phyloP scores from a whole-genome alignment of 331 rosid genomes.

The Spiraea crenata region DNA sequence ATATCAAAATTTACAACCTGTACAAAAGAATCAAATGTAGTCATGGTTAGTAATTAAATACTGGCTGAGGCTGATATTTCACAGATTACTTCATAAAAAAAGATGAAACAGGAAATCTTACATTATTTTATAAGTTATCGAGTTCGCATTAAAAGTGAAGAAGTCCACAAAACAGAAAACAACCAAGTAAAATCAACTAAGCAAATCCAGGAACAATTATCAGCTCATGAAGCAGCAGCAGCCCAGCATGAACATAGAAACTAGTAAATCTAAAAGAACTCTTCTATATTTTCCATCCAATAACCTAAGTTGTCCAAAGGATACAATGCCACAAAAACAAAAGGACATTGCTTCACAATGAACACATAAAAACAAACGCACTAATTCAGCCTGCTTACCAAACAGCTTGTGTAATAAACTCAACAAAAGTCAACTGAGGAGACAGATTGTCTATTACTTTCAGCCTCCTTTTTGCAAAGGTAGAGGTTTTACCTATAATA shows the following conservation, averaged over 20 bases:
- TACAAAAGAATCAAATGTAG: not conserved
- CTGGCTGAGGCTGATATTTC: not conserved
- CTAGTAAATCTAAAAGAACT: not conserved
- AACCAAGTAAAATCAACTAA: not conserved
- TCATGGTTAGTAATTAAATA: not conserved
- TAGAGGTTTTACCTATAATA: too few relatives aligned
- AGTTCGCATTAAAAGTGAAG: not conserved
- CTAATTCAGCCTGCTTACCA: too few relatives aligned
- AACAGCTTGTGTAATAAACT: too few relatives aligned
- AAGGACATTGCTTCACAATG: too few relatives aligned
- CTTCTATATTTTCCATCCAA: not conserved
- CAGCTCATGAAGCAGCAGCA: slow-evolving; percentile 8
- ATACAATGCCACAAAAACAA: too few relatives aligned
- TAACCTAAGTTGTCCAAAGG: not conserved
- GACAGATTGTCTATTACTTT: too few relatives aligned
- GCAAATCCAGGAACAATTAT: not conserved
- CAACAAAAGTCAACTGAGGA: too few relatives aligned
- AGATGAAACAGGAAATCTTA: not conserved
- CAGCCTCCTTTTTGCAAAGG: too few relatives aligned
- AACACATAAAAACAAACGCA: too few relatives aligned
- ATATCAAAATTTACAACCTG: slow-evolving; percentile 92
- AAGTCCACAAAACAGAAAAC: not conserved
- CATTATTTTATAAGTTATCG: not conserved
- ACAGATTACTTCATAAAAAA: not conserved
- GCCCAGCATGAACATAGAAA: not conserved